phyloP scores from a whole-genome alignment of 1,139 yeast genomes.

The Geotrichum fermentans region DNA sequence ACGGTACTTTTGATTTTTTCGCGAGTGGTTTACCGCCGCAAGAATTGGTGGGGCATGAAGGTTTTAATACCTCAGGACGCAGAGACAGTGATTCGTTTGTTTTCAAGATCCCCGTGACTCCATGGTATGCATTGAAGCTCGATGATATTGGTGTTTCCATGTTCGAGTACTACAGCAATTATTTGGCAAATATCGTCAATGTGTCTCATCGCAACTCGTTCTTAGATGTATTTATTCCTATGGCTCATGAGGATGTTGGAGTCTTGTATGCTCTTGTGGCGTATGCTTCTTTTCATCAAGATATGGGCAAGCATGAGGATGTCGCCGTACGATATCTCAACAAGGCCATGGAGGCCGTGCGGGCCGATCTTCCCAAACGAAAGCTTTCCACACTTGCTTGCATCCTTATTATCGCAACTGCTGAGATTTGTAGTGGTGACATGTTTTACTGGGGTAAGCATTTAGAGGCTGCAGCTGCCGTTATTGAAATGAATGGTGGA shows the following conservation, averaged over 20 bases:
- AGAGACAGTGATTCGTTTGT: no score
- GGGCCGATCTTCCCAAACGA: slow-evolving; percentile 22
- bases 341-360: slow-evolving; percentile 31
- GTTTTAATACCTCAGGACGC: neutral
- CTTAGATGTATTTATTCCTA: slow-evolving; percentile 67
- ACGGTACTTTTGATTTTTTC: neutral
- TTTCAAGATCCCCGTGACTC: slow-evolving; percentile 7
- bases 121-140: slow-evolving; percentile 31
- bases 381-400: slow-evolving; percentile 53
- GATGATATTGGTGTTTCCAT: slow-evolving; percentile 47
- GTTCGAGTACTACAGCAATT: slow-evolving; percentile 62
- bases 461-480: slow-evolving; percentile 56
- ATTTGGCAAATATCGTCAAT: slow-evolving; percentile 54
- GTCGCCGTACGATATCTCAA: slow-evolving; percentile 36
- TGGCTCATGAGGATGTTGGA: slow-evolving; percentile 66
- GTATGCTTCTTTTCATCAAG: slow-evolving; percentile 70
- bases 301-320: slow-evolving; percentile 41
- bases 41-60: neutral
- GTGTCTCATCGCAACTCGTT: slow-evolving; percentile 67
- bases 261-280: slow-evolving; percentile 67
- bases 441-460: slow-evolving; percentile 64
- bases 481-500: slow-evolving; percentile 57
- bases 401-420: slow-evolving; percentile 61
- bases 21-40: neutral
- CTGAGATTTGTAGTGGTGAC: slow-evolving; percentile 73